These are phyloP conservation scores for Salix dunnii DNA, from an alignment of 345 rosid genomes.

Conservation along the genomic window DNA sequence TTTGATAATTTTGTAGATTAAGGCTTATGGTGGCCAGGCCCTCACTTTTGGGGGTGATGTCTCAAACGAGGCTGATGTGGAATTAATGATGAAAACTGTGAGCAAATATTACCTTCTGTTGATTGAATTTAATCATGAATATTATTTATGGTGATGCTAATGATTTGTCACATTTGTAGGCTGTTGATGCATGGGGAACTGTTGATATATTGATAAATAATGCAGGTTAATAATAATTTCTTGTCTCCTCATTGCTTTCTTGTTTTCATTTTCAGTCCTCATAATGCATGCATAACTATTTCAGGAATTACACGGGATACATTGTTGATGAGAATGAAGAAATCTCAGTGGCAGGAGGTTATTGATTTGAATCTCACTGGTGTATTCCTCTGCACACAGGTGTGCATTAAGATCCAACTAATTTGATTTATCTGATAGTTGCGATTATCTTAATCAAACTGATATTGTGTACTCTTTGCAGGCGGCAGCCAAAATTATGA, in stretches of 20 bases:
- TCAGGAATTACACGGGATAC: constrained; percentile 88
- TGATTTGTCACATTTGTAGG: constrained; percentile 48
- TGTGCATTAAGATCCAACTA: constrained; percentile 21
- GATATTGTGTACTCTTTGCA: constrained; percentile 41
- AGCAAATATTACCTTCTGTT: constrained; percentile 25
- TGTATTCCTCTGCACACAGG: constrained; percentile 95
- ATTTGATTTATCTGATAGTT: constrained; percentile 11
- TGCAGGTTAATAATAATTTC: constrained; percentile 58
- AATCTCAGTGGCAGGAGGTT: constrained; percentile 90
- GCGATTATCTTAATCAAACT: constrained; percentile 17
- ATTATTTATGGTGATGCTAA: not conserved
- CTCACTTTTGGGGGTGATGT: constrained; percentile 95
- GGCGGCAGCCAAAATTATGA: constrained; percentile 96
- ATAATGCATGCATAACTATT: constrained; percentile 6
- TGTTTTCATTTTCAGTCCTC: not conserved
- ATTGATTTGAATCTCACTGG: constrained; percentile 92
- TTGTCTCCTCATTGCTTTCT: not conserved
- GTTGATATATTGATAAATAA: constrained; percentile 87
- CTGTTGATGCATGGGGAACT: constrained; percentile 91
- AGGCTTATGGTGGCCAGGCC: constrained; percentile 86
- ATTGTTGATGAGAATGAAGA: constrained; percentile 90
- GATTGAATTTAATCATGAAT: constrained; percentile 1
- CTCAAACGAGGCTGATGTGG: constrained; percentile 87
- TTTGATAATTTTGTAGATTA: constrained; percentile 55
- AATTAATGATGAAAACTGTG: constrained; percentile 90